A percentile compares a stretch with the other conserved stretches of the same genome.
Conservation (phyloP, 306 rosid genomes). For the Castanea mollissima region DNA sequence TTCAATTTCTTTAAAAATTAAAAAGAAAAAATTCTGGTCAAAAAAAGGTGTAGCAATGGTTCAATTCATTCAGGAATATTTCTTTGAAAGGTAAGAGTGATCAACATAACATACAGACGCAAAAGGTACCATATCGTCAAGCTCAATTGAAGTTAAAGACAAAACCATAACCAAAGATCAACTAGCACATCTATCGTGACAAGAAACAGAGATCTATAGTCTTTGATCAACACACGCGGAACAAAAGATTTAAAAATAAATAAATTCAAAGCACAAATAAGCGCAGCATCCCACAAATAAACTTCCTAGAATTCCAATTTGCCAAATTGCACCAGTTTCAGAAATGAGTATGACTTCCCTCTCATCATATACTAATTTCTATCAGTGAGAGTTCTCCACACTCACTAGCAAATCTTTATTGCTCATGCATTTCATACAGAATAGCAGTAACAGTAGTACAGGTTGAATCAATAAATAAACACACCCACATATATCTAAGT, state of each 20-base stretch:
- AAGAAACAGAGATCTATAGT: not conserved
- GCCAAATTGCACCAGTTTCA: not conserved
- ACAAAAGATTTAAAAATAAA: not conserved
- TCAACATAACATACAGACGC: not conserved
- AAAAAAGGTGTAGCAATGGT: not conserved
- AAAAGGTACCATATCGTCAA: not conserved
- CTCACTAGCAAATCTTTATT: not conserved
- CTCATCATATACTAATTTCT: not conserved
- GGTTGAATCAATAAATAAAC: not conserved
- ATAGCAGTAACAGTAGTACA: not conserved
- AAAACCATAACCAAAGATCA: not conserved
- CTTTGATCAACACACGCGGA: not conserved
- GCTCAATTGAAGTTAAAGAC: not conserved
- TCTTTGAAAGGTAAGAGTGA: not conserved
- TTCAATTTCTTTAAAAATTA: constrained; percentile 10
- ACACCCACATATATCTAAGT: not conserved
- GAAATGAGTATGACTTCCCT: not conserved
- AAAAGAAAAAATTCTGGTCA: not conserved
- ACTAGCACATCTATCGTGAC: not conserved
- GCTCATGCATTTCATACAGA: not conserved
- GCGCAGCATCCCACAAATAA: not conserved
- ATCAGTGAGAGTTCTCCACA: not conserved
- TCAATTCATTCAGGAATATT: not conserved
- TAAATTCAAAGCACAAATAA: not conserved
- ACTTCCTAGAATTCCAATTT: not conserved